Conservation (phyloP, 139 green algal species). For the Gonium pectorale region DNA sequence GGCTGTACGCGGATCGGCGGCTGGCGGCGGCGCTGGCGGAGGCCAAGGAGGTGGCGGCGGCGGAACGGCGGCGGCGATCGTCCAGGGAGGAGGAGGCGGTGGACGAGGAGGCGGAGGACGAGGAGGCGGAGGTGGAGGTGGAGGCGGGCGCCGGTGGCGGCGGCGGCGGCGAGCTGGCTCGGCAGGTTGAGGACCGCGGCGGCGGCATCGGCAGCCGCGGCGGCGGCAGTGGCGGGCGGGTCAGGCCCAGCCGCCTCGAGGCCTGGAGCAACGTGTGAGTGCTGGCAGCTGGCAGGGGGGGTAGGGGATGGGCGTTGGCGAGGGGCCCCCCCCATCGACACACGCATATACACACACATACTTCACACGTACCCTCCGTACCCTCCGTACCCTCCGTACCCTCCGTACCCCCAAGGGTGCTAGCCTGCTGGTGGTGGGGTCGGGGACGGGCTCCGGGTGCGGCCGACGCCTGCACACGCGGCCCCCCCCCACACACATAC, state of each 20-base stretch:
- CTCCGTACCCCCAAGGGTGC: neutral
- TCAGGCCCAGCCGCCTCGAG: neutral
- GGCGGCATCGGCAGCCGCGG: neutral
- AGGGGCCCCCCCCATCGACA: too few relatives aligned
- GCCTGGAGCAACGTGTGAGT: slow-evolving; percentile 23
- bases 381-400: neutral
- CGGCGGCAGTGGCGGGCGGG: neutral
- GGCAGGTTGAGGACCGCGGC: too few relatives aligned
- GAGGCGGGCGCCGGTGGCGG: neutral
- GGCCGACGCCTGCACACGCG: too few relatives aligned
- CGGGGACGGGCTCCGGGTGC: too few relatives aligned
- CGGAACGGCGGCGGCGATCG: neutral
- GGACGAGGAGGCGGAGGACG: neutral
- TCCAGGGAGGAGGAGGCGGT: neutral
- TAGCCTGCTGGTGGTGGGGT: too few relatives aligned
- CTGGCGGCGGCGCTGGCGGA: neutral
- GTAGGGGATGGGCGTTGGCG: too few relatives aligned
- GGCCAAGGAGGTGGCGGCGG: neutral
- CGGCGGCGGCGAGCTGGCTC: neutral
- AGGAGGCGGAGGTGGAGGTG: neutral
- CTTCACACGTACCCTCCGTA: neutral
- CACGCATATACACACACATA: neutral
- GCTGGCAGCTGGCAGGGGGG: neutral
- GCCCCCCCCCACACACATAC: too few relatives aligned
- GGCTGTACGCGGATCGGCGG: neutral